Evolutionary conservation across 2,329 filamentous ascomycete species (phyloP), one percentile per base, ranked within the genome.

Genomic region (Aspergillus aculeatus): DNA sequence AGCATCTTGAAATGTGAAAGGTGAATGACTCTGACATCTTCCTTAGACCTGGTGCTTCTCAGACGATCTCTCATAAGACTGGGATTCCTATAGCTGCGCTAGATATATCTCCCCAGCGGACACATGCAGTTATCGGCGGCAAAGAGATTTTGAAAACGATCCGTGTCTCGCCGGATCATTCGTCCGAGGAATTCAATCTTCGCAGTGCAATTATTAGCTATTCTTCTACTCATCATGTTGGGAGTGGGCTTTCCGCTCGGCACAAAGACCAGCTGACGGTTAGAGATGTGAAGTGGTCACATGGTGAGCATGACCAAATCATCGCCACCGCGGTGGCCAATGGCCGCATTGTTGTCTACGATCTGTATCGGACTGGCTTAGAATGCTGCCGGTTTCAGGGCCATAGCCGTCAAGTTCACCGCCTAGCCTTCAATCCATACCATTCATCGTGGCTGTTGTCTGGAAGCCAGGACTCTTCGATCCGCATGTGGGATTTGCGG

Each of bases 201-300:
- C 83, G 85, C 61, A 80, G 84, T 64, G 82, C 83, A 32, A 84
- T 88, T 64, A 81, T 84, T 67, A 83, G 82, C 65, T 84, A 83
- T 69, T 81, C 84, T 38, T 79, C 80, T 7, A 81, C 82, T 58
- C 80, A 83, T 62, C 78, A 80, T 60, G 76, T 77, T 41, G 75
- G 77, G 23, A 74, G 76, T 50, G 72, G 64, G 23, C 72, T 79
- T 55, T 77, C 79, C 47, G 76, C 80, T 53, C 79, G 82, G 47
- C 79, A 84, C 69, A 82, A 83, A 63, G 83, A 86, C 61, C 84
- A 84, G 61, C 78, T 88, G 63, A 83, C 84, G 56, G 84, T 87
- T 64, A 84, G 84, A 62, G 86, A 89, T 72, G 86, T 89, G 31
- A 87, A 87, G 64, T 89, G 86, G 86, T 87, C 86, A 54, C 85